Base-by-base conservation (phyloP, 805 yeast genomes). In the Suhomyces sp. region DNA sequence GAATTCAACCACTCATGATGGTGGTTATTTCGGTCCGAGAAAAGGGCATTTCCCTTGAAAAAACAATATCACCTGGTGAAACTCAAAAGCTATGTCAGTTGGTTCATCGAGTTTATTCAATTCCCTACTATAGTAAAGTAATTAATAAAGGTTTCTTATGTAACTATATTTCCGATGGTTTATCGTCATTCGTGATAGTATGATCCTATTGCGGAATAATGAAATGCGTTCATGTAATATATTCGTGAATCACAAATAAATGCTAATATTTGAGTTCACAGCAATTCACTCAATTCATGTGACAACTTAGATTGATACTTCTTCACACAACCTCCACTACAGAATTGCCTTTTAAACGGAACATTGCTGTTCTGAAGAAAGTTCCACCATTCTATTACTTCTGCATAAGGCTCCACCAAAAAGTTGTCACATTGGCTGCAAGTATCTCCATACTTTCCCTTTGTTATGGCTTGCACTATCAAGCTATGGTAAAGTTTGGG, bases 301-400 rank as follows among this genome's bases (percentile, higher is more conserved):
- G 15, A 8, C 13, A 25, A 17, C 6, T 24, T 26, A 20, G 27
- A 15, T 18, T 29, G 17, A 20, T 44, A 67, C 25, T 39, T 50
- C 23, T 36, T 28, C 6, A 54, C 57, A 54, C 85, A 79, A 16
- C 57, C 48, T 1, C 75, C 77, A 40, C 74, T 64, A 44, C 85
- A 79, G 43, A 79, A 79, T 40, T 70, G 70, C 25, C 75, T 58
- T 46, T 72, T 70, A 18, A 79, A 63, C 0, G 86, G 84, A 3
- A 78, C 55, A 22, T 63, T 51, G 23, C 56, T 63, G 37, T 78
- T 72, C 24, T 64, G 70, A 32, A 72, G 63, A 30, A 77, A 63
- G 46, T 79, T 80, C 85, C 86, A 79, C 84, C 84, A 79, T 50
- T 79, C 85, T 41, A 72, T 50, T 1, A 72, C 66, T 45, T 79